Percentiles rank a stretch among this genome's conserved stretches.
phyloP scores from a whole-genome alignment of 768 basidiomycete species.

The Mycena chlorophos region DNA sequence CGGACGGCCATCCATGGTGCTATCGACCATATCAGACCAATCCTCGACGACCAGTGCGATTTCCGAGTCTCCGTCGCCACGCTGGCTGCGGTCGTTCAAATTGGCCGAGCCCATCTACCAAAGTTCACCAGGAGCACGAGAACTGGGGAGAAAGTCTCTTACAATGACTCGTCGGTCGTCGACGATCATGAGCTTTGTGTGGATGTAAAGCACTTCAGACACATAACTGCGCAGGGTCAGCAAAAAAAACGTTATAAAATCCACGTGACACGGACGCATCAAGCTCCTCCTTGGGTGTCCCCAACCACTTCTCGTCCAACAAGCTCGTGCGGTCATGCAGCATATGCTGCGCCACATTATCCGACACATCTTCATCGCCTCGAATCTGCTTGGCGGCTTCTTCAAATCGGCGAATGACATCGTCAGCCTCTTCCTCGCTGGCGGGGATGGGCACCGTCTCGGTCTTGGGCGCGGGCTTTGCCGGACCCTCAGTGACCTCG shows the following conservation, averaged over 20 bases:
- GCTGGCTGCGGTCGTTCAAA: slow-evolving; percentile 84
- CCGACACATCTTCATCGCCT: slow-evolving; percentile 63
- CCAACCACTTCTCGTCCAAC: slow-evolving; percentile 81
- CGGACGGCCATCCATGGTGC: slow-evolving; percentile 75
- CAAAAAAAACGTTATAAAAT: slow-evolving; percentile 5
- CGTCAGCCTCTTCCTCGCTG: slow-evolving; percentile 65
- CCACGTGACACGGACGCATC: slow-evolving; percentile 56
- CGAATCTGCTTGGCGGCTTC: slow-evolving; percentile 53
- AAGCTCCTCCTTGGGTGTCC: slow-evolving; percentile 79
- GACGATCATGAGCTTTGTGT: slow-evolving; percentile 91
- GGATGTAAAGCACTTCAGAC: slow-evolving; percentile 80
- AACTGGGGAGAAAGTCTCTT: slow-evolving; percentile 28
- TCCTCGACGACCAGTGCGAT: slow-evolving; percentile 96
- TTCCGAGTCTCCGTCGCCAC: slow-evolving; percentile 94
- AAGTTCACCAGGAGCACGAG: neutral
- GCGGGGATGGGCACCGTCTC: slow-evolving; percentile 69
- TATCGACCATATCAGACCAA: slow-evolving; percentile 67
- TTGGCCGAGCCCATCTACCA: slow-evolving; percentile 90
- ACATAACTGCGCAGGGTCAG: slow-evolving; percentile 56
- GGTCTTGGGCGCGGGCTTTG: slow-evolving; percentile 51
- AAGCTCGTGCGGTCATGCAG: slow-evolving; percentile 62
- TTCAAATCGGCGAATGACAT: slow-evolving; percentile 71
- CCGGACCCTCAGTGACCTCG: slow-evolving; percentile 44
- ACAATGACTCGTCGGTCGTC: slow-evolving; percentile 90
- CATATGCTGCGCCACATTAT: slow-evolving; percentile 82